Evolutionary conservation across 2,329 filamentous ascomycete genomes (phyloP).

Genomic region (Myriosclerotinia duriaeana): DNA sequence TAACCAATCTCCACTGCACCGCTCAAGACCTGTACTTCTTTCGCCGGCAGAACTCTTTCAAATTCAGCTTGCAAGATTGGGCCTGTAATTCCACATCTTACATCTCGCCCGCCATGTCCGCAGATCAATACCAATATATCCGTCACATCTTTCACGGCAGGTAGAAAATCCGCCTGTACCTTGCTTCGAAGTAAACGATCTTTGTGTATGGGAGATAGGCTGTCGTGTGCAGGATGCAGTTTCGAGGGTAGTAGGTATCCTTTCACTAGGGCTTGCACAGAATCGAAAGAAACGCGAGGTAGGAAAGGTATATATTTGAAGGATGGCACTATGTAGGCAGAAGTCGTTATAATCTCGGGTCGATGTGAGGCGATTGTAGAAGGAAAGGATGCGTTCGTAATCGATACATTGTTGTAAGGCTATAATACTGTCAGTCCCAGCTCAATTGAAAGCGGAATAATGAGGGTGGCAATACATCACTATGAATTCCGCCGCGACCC

Average conservation of each 20-base stretch:
- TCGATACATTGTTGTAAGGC: slow-evolving; percentile 80
- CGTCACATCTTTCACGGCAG: slow-evolving; percentile 58
- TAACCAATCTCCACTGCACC: slow-evolving; percentile 43
- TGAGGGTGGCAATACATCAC: slow-evolving; percentile 53
- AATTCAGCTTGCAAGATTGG: slow-evolving; percentile 74
- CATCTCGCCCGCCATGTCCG: slow-evolving; percentile 79
- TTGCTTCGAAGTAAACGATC: slow-evolving; percentile 53
- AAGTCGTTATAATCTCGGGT: slow-evolving; percentile 53
- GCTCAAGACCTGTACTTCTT: slow-evolving; percentile 51
- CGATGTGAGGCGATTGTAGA: slow-evolving; percentile 45
- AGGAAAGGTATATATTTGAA: slow-evolving; percentile 79
- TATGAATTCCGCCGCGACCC: slow-evolving; percentile 63
- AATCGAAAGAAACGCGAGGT: slow-evolving; percentile 59
- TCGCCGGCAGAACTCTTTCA: slow-evolving; percentile 52
- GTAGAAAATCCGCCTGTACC: slow-evolving; percentile 53
- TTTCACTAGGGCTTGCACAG: slow-evolving; percentile 58
- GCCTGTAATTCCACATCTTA: slow-evolving; percentile 77
- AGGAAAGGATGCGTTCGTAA: slow-evolving; percentile 74
- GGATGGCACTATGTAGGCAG: slow-evolving; percentile 75
- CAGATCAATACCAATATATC: slow-evolving; percentile 83
- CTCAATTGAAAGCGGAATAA: slow-evolving; percentile 20
- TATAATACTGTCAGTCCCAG: slow-evolving; percentile 43
- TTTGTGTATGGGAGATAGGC: slow-evolving; percentile 56
- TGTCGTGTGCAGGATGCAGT: slow-evolving; percentile 61
- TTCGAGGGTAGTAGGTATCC: slow-evolving; percentile 64